Percentiles rank a stretch among this genome's conserved stretches.
Conservation (phyloP, 23 red algal genomes). For the Gracilariopsis chorda region DNA sequence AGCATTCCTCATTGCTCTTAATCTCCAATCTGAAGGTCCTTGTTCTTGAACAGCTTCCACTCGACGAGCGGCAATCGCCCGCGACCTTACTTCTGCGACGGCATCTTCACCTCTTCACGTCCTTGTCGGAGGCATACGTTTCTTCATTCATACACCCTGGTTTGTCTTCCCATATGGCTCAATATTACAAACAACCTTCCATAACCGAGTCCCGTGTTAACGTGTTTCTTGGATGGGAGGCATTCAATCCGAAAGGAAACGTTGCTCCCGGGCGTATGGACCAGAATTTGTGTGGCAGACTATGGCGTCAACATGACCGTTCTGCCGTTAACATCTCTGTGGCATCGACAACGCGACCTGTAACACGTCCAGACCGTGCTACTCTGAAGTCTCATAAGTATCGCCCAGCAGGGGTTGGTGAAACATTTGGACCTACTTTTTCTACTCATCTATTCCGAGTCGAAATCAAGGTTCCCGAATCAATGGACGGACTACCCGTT, state of each 20-base stretch:
- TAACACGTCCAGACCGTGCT: neutral
- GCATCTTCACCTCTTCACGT: no score
- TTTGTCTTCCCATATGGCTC: no score
- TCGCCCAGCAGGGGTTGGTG: conserved; percentile 46
- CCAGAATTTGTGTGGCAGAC: conserved; percentile 51
- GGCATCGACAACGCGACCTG: neutral
- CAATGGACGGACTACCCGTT: conserved; percentile 19
- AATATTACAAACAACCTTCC: conserved; percentile 63
- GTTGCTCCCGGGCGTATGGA: conserved; percentile 51
- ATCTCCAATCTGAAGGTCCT: no score
- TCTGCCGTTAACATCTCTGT: conserved; percentile 35
- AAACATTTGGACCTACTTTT: conserved; percentile 73
- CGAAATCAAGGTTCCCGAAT: conserved; percentile 38
- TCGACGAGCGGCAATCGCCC: no score
- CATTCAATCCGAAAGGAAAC: conserved; percentile 68
- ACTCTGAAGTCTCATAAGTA: conserved; percentile 15
- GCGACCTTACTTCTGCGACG: no score
- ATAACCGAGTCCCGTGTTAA: conserved; percentile 56
- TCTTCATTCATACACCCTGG: no score
- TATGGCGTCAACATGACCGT: conserved; percentile 37
- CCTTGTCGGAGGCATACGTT: no score
- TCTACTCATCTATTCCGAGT: conserved; percentile 65
- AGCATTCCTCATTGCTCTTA: no score
- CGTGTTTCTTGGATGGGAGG: conserved; percentile 64
- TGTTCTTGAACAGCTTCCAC: no score